These are phyloP conservation scores for Syzygium oleosum DNA, from an alignment of 345 rosid species.

Conservation along the genomic window DNA sequence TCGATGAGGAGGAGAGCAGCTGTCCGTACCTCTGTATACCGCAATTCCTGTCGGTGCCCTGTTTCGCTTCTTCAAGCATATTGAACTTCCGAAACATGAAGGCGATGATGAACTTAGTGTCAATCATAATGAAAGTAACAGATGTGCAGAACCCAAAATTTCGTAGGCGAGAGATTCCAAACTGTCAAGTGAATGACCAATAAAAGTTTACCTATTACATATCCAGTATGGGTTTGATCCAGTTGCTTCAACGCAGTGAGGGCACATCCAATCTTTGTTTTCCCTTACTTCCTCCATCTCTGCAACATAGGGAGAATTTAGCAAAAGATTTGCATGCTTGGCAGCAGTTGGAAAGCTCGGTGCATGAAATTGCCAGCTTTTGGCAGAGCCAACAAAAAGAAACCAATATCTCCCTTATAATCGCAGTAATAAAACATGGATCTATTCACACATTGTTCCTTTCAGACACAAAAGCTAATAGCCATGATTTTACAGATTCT, in stretches of 20 bases:
- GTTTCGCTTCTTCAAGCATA: conserved; percentile 24
- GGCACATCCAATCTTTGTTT: conserved; percentile 38
- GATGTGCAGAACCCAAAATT: not conserved
- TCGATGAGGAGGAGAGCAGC: not conserved
- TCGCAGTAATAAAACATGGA: not conserved
- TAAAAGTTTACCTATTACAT: conserved; percentile 22
- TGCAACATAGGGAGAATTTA: not conserved
- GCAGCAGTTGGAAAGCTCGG: not conserved
- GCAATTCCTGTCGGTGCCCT: conserved; percentile 28
- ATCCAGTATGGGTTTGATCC: conserved; percentile 32
- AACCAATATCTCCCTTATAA: not conserved
- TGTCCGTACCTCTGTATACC: conserved; percentile 12
- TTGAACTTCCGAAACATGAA: conserved; percentile 9
- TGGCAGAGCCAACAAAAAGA: not conserved
- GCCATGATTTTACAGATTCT: not conserved
- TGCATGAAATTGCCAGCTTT: not conserved
- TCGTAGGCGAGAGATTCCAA: not conserved
- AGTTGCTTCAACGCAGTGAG: conserved; percentile 35
- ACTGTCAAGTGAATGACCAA: not conserved
- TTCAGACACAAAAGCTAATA: not conserved
- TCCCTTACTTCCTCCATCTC: conserved; percentile 29
- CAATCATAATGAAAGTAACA: not conserved
- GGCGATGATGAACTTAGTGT: not conserved
- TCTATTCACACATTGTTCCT: not conserved
- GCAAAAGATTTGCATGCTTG: not conserved